These are phyloP conservation scores for Paecilomyces variotii DNA, from an alignment of 2,329 filamentous ascomycete species.

Conservation along the genomic window DNA sequence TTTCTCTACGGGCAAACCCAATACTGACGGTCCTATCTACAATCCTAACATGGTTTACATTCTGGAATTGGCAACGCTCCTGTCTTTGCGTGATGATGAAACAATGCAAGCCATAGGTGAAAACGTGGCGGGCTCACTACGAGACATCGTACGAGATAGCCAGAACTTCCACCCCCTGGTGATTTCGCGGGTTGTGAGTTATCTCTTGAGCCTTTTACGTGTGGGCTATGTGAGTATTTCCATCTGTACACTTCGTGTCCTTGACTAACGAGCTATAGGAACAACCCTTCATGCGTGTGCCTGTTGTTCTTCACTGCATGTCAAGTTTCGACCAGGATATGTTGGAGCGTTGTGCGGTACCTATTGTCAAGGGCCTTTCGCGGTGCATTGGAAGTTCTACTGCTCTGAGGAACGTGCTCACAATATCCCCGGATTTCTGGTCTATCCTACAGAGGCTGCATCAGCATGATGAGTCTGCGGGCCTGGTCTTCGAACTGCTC, in stretches of 20 bases:
- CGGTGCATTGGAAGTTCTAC: conserved; percentile 71
- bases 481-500: conserved; percentile 78
- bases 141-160: conserved; percentile 72
- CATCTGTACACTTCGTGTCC: conserved; percentile 13
- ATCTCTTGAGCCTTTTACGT: conserved; percentile 72
- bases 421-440: conserved; percentile 97
- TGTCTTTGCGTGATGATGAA: conserved; percentile 67
- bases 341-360: conserved; percentile 65
- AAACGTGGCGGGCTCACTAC: conserved; percentile 69
- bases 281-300: conserved; percentile 82
- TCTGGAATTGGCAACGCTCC: conserved; percentile 79
- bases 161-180: conserved; percentile 73
- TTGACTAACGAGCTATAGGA: conserved; percentile 46
- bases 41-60: conserved; percentile 83
- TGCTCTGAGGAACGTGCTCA: conserved; percentile 80
- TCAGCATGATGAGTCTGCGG: conserved; percentile 59
- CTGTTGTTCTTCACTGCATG: conserved; percentile 83
- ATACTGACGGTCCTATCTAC: conserved; percentile 57
- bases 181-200: conserved; percentile 76
- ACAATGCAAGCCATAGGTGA: conserved; percentile 69
- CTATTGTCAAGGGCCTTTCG: conserved; percentile 70
- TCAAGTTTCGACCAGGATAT: conserved; percentile 75
- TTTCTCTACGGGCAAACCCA: conserved; percentile 51
- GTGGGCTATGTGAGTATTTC: conserved; percentile 62
- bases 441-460: conserved; percentile 73